Evolutionary conservation across 2,329 filamentous ascomycete genomes (phyloP), one percentile per base, ranked within the genome.

Genomic region (Hypoxylon sp.): DNA sequence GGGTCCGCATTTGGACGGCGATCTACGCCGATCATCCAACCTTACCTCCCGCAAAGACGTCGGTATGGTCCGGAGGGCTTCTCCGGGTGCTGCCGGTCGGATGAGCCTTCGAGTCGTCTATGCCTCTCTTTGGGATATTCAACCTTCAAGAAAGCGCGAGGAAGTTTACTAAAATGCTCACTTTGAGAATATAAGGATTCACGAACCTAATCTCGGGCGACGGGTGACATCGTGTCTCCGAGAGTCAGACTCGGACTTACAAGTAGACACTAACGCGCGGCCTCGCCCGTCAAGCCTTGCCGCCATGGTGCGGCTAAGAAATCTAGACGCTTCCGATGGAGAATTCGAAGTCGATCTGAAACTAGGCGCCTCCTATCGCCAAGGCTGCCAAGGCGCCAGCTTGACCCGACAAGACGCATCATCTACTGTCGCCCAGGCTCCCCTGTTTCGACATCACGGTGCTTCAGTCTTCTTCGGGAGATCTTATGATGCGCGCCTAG

Each of bases 331-430:
- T 59, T 62, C 63, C 62, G 56, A 62, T 51, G 56, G 10, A 4
- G 11, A 43, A 59, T 67, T 53, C 62, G 60, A 65, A 56, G 63
- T 60, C 31, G 56, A 62, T 65, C 41, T 61, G 60, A 65, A 64
- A 67, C 64, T 18, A 29, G 17, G 43, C 46, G 43, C 52, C 50
- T 40, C 47, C 47, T 43, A 29, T 46, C 42, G 48, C 53, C 50
- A 52, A 55, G 49, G 29, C 48, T 17, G 55, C 59, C 48, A 62
- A 64, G 56, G 45, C 29, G 58, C 53, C 61, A 64, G 56, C 47
- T 24, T 18, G 38, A 49, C 15, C 40, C 27, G 48, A 51, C 11
- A 17, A 54, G 52, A 24, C n/a, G 18, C 18, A 24, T 31, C 29
- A 5, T 31, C 18, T 23, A 11, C 24, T 23, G 11, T 23, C 38